Percentiles rank a stretch among this genome's conserved stretches.
Evolutionary conservation across 331 rosid species (phyloP).

Genomic region (Acacia concinna): DNA sequence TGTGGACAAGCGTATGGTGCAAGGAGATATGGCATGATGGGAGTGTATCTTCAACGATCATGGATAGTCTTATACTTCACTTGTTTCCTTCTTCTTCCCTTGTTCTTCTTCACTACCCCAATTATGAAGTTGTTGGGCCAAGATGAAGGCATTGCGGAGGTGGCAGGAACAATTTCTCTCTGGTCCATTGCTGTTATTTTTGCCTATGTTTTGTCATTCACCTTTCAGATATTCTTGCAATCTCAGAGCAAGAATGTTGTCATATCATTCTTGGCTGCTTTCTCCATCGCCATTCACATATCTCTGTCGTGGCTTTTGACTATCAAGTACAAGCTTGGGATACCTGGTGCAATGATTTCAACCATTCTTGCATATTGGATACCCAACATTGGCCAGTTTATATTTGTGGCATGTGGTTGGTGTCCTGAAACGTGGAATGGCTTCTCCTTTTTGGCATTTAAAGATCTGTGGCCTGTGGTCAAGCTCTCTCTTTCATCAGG

Average conservation of each 20-base stretch:
- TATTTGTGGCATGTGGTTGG: conserved; percentile 39
- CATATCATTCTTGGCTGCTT: conserved; percentile 40
- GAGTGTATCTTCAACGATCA: conserved; percentile 46
- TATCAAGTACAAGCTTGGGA: conserved; percentile 34
- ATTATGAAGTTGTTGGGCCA: conserved; percentile 47
- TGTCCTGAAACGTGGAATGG: conserved; percentile 46
- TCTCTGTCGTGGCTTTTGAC: conserved; percentile 51
- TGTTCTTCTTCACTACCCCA: conserved; percentile 43
- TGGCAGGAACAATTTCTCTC: conserved; percentile 37
- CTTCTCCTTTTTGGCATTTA: conserved; percentile 38
- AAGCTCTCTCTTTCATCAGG: conserved; percentile 47
- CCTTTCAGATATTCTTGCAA: conserved; percentile 51
- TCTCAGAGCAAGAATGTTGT: conserved; percentile 55
- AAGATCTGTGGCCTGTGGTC: conserved; percentile 40
- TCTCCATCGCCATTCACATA: conserved; percentile 33
- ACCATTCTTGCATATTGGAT: conserved; percentile 39
- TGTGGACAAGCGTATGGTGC: conserved; percentile 69
- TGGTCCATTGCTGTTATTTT: conserved; percentile 42
- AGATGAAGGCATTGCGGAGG: conserved; percentile 28
- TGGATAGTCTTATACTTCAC: conserved; percentile 32
- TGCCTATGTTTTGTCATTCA: conserved; percentile 36
- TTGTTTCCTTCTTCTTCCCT: conserved; percentile 32
- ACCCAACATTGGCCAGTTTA: conserved; percentile 42
- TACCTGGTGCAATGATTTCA: conserved; percentile 40
- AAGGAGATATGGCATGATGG: conserved; percentile 45